These are phyloP conservation scores for Hypsizygus ulmarius DNA, from an alignment of 1,284 basidiomycete genomes.

Conservation along the genomic window DNA sequence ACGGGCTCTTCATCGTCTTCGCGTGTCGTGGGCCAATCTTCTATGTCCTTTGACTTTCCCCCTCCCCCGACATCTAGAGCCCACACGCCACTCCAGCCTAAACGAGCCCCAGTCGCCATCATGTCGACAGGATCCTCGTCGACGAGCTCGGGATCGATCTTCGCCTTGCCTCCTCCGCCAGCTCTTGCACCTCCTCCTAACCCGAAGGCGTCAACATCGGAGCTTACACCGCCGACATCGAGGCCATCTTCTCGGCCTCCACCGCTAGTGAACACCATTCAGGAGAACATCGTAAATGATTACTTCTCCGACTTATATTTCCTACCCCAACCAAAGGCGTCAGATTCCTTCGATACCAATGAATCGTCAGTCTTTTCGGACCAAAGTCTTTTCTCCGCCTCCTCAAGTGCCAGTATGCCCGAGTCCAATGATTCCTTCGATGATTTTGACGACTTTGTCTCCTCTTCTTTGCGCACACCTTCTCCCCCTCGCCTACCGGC, in stretches of 20 bases:
- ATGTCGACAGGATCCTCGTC: conserved; percentile 26
- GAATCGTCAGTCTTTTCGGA: conserved; percentile 20
- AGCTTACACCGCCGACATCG: conserved; percentile 8
- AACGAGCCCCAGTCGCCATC: conserved; percentile 25
- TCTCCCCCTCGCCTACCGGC: conserved; percentile 44
- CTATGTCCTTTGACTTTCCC: conserved; percentile 11
- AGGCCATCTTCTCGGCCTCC: conserved; percentile 10
- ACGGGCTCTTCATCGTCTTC: conserved; percentile 9
- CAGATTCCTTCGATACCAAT: conserved; percentile 15
- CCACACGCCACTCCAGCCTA: conserved; percentile 17
- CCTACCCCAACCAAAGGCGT: conserved; percentile 24
- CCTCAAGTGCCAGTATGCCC: conserved; percentile 12
- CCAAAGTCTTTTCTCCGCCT: conserved; percentile 16
- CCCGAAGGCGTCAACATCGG: conserved; percentile 4
- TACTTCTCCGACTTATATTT: conserved; percentile 39
- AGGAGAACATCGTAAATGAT: conserved; percentile 28
- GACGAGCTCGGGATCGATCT: conserved; percentile 9
- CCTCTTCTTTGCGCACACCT: conserved; percentile 36
- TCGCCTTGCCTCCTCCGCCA: conserved; percentile 22
- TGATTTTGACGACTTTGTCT: conserved; percentile 45
- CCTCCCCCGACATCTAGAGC: conserved; percentile 7
- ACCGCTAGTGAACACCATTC: neutral
- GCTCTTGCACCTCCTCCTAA: conserved; percentile 20
- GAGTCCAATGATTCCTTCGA: conserved; percentile 12
- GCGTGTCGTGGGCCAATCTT: conserved; percentile 5